Conservation (phyloP, 495 filamentous ascomycete species). For the Penicillium diatomitis region DNA sequence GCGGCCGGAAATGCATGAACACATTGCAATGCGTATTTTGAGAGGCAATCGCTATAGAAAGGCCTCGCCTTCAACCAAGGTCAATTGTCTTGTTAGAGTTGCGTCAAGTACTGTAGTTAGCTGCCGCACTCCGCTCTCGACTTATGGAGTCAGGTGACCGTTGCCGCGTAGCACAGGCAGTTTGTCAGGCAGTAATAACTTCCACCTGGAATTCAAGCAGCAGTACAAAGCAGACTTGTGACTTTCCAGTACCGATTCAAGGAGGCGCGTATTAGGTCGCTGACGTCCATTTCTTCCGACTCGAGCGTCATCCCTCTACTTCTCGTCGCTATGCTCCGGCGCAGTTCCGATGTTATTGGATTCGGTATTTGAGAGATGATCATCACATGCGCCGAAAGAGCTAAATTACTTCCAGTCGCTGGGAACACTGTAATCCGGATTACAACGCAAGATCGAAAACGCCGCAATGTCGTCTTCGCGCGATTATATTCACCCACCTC, state of each 20-base stretch:
- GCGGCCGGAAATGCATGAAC: no score
- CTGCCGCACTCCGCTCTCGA: background rate
- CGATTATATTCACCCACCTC: constrained; percentile 31
- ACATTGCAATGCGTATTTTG: no score
- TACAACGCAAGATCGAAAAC: constrained; percentile 1
- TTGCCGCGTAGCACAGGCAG: constrained; percentile 3
- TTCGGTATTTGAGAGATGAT: constrained; percentile 13
- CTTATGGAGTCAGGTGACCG: constrained; percentile 8
- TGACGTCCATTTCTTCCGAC: background rate
- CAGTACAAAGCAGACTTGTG: no score
- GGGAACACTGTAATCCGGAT: background rate
- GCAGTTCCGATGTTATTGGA: constrained; percentile 12
- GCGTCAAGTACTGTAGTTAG: background rate
- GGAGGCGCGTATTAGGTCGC: no score
- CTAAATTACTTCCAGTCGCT: constrained; percentile 1
- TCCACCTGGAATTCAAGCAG: no score
- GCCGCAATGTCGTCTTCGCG: constrained; percentile 28
- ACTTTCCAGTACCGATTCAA: no score
- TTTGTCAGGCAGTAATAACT: constrained; percentile 8
- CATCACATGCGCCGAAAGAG: constrained; percentile 8
- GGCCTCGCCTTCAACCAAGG: no score
- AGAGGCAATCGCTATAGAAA: no score
- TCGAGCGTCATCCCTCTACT: constrained; percentile 2
- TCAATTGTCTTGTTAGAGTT: no score
- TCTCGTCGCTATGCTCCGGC: constrained; percentile 11